These are phyloP conservation scores for Aureoboletus auriporus DNA, from an alignment of 768 basidiomycete species.

Conservation along the genomic window DNA sequence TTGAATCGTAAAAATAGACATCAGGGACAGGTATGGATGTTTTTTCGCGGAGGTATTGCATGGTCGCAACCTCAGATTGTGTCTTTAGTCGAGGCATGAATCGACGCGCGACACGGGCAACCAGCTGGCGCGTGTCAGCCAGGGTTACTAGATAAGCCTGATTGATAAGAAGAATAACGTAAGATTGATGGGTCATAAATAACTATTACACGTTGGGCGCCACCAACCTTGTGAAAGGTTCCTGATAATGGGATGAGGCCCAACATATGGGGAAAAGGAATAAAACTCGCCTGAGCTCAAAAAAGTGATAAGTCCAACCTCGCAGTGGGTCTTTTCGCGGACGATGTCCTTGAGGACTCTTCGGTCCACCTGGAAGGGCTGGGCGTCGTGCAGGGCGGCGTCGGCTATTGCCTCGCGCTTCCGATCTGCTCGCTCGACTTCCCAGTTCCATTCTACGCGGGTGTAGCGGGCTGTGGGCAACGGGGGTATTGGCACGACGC, in stretches of 20 bases:
- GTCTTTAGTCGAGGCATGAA: slow-evolving; percentile 88
- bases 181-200: neutral
- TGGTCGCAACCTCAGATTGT: slow-evolving; percentile 82
- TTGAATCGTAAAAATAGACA: slow-evolving; percentile 75
- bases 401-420: slow-evolving; percentile 61
- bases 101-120: slow-evolving; percentile 77
- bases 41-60: slow-evolving; percentile 70
- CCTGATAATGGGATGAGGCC: slow-evolving; percentile 37
- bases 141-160: slow-evolving; percentile 79
- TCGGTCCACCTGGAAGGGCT: slow-evolving; percentile 74
- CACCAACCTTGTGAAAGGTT: slow-evolving; percentile 76
- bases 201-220: neutral
- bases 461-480: neutral
- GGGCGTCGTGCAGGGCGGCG: slow-evolving; percentile 53
- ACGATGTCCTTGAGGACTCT: slow-evolving; percentile 74
- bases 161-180: slow-evolving; percentile 24
- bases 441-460: slow-evolving; percentile 64
- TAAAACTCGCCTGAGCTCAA: slow-evolving; percentile 61
- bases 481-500: slow-evolving; percentile 20
- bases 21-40: slow-evolving; percentile 71
- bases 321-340: slow-evolving; percentile 59
- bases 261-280: slow-evolving; percentile 6
- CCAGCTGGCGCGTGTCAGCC: slow-evolving; percentile 54
- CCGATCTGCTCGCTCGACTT: slow-evolving; percentile 66
- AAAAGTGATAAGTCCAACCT: slow-evolving; percentile 69